Percentiles rank a stretch among this genome's conserved stretches.
Evolutionary conservation across 345 rosid genomes (phyloP).

Genomic region (Gossypioides kirkii): DNA sequence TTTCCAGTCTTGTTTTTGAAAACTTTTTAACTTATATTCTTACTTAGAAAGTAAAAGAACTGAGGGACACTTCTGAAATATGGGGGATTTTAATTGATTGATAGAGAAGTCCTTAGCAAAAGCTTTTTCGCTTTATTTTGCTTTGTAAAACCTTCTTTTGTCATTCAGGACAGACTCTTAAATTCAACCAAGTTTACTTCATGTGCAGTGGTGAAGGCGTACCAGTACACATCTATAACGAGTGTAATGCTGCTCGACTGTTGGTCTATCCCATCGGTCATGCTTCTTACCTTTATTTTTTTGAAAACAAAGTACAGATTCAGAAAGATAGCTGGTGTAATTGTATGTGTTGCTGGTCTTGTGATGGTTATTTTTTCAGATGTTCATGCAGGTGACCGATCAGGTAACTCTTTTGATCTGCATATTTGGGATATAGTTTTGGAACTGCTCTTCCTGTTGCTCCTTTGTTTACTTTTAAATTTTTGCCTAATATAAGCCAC

Average conservation of each 20-base stretch:
- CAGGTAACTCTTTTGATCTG: conserved; percentile 32
- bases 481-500: neutral
- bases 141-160: neutral
- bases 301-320: conserved; percentile 70
- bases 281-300: conserved; percentile 78
- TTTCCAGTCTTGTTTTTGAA: neutral
- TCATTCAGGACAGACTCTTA: neutral
- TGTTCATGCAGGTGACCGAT: conserved; percentile 70
- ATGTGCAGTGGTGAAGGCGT: conserved; percentile 82
- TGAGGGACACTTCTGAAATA: neutral
- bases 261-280: conserved; percentile 86
- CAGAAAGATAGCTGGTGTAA: conserved; percentile 72
- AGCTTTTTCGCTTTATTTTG: neutral
- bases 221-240: conserved; percentile 79
- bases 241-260: conserved; percentile 94
- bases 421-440: too few species aligned
- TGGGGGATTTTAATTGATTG: neutral
- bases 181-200: neutral
- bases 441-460: neutral
- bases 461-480: neutral
- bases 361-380: conserved; percentile 84
- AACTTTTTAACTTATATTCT: neutral
- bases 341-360: conserved; percentile 74
- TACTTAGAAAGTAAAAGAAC: neutral
- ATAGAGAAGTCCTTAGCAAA: neutral